Evolutionary conservation across 495 filamentous ascomycete species (phyloP), one percentile per base, ranked within the genome.

Genomic region (Zalerion maritima): DNA sequence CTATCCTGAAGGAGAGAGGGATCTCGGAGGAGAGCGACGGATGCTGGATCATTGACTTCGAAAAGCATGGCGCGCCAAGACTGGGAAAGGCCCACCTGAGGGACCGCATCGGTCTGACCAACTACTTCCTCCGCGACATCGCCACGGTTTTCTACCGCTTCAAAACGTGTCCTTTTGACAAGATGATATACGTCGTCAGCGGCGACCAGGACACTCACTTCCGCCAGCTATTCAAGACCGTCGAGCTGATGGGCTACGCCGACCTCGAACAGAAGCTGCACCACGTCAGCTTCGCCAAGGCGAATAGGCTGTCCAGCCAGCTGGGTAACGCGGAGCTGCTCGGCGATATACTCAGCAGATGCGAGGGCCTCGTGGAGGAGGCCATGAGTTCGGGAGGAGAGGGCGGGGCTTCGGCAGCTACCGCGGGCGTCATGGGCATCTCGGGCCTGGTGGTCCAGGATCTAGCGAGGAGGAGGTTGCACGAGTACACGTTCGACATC

Each of bases 161-260:
- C 31, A 58, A 76, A 28, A 62, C 64, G 21, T 78, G 71, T 50
- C 42, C 69, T 30, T 79, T 79, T 41, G 78, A 82, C 47, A 72
- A 73, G 57, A 76, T 82, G 74, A 69, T 84, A 29, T 84, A 81
- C 47, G 75, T 82, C 13, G 69, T 82, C 33, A 69, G 71, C 5
- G 57, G 61, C 2, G 73, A 81, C 45, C 75, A 82, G 50, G 72
- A 78, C 46, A 53, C 76, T n/a, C 77, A 84, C 48, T 52, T 83
- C 15, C 67, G 64, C 14, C 73, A 78, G 48, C 56, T 82, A 15
- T 79, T 81, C 65, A 76, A 77, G 52, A 67, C 78, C 27, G 55
- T 71, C 14, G 71, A 79, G 43, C 52, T 74, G 18, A 77, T 80
- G 69, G 76, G 73, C 19, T 48, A 58, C 34, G 69, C 69, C 36